Evolutionary conservation across 2,329 filamentous ascomycete species (phyloP).

Genomic region (Aspergillus novofumigatus): DNA sequence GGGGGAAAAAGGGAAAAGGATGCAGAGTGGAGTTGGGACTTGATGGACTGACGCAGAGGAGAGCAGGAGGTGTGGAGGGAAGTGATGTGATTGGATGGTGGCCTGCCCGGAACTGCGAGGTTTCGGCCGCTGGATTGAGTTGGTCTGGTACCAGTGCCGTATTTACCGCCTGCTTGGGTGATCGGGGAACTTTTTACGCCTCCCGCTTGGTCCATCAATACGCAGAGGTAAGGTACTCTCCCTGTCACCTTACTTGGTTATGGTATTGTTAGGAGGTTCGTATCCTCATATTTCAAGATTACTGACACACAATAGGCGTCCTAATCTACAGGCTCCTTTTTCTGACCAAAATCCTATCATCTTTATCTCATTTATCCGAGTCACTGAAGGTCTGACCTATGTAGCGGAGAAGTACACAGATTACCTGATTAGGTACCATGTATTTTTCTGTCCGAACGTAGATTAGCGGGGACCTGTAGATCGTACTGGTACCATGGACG

Average conservation of each 20-base stretch:
- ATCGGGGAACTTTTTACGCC: not conserved
- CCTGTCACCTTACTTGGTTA: not conserved
- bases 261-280: not conserved
- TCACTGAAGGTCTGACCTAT: not conserved
- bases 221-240: not conserved
- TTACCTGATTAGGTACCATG: not conserved
- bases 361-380: not conserved
- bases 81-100: slow-evolving; percentile 19
- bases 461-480: not conserved
- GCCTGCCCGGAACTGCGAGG: slow-evolving; percentile 16
- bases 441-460: not conserved
- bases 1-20: slow-evolving; percentile 10
- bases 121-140: slow-evolving; percentile 1
- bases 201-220: slow-evolving; percentile 11
- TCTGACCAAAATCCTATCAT: not conserved
- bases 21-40: slow-evolving; percentile 4
- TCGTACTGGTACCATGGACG: not conserved
- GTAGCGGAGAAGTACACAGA: not conserved
- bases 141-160: slow-evolving; percentile 5
- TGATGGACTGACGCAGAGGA: slow-evolving; percentile 9
- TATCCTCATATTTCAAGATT: not conserved
- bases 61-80: slow-evolving; percentile 13
- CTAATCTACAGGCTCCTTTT: not conserved
- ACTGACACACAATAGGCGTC: not conserved
- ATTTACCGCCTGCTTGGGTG: slow-evolving; percentile 6